Percentiles rank a stretch among this genome's conserved stretches.
Conservation (phyloP, 1,139 yeast species). For the Meyerozyma sp. region DNA sequence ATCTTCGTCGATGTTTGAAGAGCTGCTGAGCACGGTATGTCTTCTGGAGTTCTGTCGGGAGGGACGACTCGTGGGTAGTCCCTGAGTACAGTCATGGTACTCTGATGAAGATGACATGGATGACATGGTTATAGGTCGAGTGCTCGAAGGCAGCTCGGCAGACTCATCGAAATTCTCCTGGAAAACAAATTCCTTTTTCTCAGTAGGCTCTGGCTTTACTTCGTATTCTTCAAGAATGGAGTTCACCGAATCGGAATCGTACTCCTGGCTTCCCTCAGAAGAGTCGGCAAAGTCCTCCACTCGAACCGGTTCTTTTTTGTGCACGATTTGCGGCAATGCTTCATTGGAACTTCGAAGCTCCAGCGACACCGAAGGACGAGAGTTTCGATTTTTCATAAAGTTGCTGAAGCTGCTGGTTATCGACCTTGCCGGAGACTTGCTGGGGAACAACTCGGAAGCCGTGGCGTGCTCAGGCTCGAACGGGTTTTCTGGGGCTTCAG, state of each 20-base stretch:
- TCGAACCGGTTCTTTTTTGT: conserved; percentile 13
- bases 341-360: not conserved
- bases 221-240: conserved; percentile 29
- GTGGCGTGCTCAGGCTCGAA: not conserved
- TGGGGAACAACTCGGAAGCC: not conserved
- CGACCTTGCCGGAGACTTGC: not conserved
- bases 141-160: conserved; percentile 1
- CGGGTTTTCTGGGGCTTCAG: not conserved
- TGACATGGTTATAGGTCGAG: not conserved
- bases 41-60: not conserved
- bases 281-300: conserved; percentile 41
- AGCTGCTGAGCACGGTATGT: not conserved
- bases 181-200: conserved; percentile 16
- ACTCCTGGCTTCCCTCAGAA: conserved; percentile 11
- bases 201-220: conserved; percentile 4
- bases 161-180: conserved; percentile 28
- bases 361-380: not conserved
- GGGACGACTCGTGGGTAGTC: not conserved
- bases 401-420: not conserved
- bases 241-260: conserved; percentile 29
- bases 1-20: not conserved
- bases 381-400: not conserved
- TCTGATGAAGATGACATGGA: not conserved
- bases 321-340: not conserved
- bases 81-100: not conserved